These are phyloP conservation scores for Nothophytophthora sp. DNA, from an alignment of 352 stramenopile species.

Conservation along the genomic window DNA sequence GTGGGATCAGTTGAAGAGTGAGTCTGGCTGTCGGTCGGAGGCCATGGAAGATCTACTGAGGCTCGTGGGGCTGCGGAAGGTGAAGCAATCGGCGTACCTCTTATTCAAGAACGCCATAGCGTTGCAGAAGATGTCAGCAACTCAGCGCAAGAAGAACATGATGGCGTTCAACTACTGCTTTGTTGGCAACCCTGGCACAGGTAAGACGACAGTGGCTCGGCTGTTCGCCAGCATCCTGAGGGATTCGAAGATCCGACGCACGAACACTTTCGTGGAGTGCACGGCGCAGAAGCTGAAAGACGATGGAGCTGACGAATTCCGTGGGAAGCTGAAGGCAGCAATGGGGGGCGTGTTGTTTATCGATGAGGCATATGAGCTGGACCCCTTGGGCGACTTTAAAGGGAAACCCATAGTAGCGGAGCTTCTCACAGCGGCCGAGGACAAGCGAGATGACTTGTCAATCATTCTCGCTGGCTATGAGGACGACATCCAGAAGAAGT, in stretches of 20 bases:
- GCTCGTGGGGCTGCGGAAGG: slow-evolving; percentile 79
- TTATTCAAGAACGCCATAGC: slow-evolving; percentile 78
- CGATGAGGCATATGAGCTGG: slow-evolving; percentile 92
- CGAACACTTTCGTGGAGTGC: slow-evolving; percentile 38
- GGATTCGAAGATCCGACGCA: slow-evolving; percentile 66
- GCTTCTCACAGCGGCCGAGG: slow-evolving; percentile 86
- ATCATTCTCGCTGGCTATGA: slow-evolving; percentile 93
- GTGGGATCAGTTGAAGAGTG: slow-evolving; percentile 65
- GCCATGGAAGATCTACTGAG: slow-evolving; percentile 85
- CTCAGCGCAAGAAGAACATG: slow-evolving; percentile 72
- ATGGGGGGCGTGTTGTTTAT: slow-evolving; percentile 92
- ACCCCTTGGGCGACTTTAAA: slow-evolving; percentile 76
- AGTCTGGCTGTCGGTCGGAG: slow-evolving; percentile 46
- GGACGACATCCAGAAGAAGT: slow-evolving; percentile 92
- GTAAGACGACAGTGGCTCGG: slow-evolving; percentile 82
- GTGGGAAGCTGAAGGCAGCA: slow-evolving; percentile 66
- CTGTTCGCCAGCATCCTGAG: slow-evolving; percentile 83
- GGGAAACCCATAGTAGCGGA: slow-evolving; percentile 88
- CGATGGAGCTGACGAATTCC: slow-evolving; percentile 63
- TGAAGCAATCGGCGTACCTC: slow-evolving; percentile 76
- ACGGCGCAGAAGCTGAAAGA: slow-evolving; percentile 80
- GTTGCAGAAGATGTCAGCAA: slow-evolving; percentile 48
- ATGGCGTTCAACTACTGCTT: slow-evolving; percentile 79
- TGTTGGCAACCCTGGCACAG: slow-evolving; percentile 69
- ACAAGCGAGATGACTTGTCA: slow-evolving; percentile 83